Conservation (phyloP, 805 yeast species). For the Candida rishiriensis region DNA sequence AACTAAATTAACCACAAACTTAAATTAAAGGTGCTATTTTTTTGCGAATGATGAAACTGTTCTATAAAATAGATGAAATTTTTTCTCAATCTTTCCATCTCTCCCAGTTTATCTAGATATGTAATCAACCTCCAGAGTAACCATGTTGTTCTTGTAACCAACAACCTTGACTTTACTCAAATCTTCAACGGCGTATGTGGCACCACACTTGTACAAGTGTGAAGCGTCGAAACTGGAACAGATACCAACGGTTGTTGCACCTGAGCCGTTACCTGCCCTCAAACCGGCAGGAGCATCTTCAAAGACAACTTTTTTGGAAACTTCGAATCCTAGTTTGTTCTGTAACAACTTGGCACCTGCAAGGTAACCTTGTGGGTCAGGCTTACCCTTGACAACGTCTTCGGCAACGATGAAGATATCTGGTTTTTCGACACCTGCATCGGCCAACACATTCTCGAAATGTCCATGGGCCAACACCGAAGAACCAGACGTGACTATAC, state of each 20-base stretch:
- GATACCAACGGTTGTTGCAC: constrained; percentile 78
- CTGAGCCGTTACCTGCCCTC: constrained; percentile 77
- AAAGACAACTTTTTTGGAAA: constrained; percentile 54
- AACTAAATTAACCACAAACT: too few relatives aligned
- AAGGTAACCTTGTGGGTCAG: constrained; percentile 80
- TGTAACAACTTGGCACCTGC: constrained; percentile 47
- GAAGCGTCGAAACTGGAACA: constrained; percentile 74
- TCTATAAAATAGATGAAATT: background rate
- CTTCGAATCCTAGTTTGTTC: constrained; percentile 26
- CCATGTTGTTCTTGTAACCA: constrained; percentile 43
- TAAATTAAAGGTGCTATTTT: background rate
- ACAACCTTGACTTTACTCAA: constrained; percentile 57
- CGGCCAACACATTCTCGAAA: constrained; percentile 60
- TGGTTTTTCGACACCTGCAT: constrained; percentile 46
- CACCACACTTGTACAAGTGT: constrained; percentile 69
- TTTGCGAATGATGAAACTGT: background rate
- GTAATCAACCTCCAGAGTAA: constrained; percentile 36
- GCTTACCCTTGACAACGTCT: constrained; percentile 76
- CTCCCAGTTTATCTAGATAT: background rate
- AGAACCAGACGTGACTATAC: constrained; percentile 84
- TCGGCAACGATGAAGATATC: constrained; percentile 79
- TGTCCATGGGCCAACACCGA: constrained; percentile 72
- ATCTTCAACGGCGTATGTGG: constrained; percentile 76
- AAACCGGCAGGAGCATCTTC: constrained; percentile 92
- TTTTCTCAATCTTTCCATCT: too few relatives aligned